These are phyloP conservation scores for Pseudocercospora cruenta DNA, from an alignment of 2,329 filamentous ascomycete species.

Conservation along the genomic window DNA sequence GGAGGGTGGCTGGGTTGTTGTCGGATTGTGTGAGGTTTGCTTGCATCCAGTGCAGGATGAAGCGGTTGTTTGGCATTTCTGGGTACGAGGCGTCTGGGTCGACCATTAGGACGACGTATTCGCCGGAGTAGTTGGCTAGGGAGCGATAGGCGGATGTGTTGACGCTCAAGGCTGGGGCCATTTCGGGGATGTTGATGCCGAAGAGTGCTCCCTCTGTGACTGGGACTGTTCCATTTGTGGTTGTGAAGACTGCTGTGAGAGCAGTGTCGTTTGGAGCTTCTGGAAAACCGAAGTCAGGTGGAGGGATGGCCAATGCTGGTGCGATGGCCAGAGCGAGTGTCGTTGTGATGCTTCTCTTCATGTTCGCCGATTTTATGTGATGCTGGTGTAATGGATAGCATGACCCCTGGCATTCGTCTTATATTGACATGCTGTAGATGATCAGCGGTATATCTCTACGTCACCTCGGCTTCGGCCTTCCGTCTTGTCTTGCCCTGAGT, in stretches of 20 bases:
- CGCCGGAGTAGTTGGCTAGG: conserved; percentile 18
- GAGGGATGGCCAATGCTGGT: conserved; percentile 18
- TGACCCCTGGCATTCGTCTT: not conserved
- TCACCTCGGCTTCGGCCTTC: not conserved
- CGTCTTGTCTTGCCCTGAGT: not conserved
- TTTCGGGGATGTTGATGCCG: conserved; percentile 18
- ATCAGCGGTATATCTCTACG: conserved; percentile 4
- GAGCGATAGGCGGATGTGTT: conserved; percentile 17
- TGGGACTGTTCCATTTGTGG: not conserved
- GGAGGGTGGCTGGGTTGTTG: not conserved
- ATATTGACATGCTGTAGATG: not conserved
- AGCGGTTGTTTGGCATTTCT: conserved; percentile 16
- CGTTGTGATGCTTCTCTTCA: not conserved
- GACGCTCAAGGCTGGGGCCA: conserved; percentile 7
- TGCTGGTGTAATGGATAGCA: not conserved
- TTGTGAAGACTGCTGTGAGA: conserved; percentile 11
- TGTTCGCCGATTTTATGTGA: not conserved
- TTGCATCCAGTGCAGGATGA: conserved; percentile 23
- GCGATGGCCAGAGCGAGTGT: conserved; percentile 12
- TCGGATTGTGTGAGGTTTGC: conserved; percentile 9
- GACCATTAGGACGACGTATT: conserved; percentile 21
- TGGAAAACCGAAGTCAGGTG: conserved; percentile 21
- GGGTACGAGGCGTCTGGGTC: conserved; percentile 23
- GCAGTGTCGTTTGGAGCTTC: conserved; percentile 23
- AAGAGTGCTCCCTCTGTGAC: conserved; percentile 20